phyloP scores from a whole-genome alignment of 225 moss, liverwort and hornwort species.

The Polytrichum commune region DNA sequence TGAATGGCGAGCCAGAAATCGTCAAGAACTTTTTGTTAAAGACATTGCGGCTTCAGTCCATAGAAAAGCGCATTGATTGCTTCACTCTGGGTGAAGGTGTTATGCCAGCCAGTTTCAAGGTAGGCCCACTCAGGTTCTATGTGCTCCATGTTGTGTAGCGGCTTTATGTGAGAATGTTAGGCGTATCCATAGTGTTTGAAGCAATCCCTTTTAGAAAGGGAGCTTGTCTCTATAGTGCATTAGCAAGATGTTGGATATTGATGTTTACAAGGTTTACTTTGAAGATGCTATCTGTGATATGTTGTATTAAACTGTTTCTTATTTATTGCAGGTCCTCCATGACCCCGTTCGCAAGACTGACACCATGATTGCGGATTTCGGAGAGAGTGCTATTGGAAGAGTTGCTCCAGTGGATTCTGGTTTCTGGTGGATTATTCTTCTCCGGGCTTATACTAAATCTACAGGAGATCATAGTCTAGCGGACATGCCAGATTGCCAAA shows the following conservation, averaged over 20 bases:
- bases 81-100: conserved; percentile 94
- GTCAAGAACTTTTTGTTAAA: conserved; percentile 85
- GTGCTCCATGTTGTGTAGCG: no score
- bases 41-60: conserved; percentile 80
- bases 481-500: conserved; percentile 79
- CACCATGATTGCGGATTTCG: conserved; percentile 97
- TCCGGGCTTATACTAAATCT: conserved; percentile 87
- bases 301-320: not conserved
- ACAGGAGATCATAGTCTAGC: conserved; percentile 91
- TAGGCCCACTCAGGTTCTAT: conserved; percentile 3
- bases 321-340: conserved; percentile 54
- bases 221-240: no score
- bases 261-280: no score
- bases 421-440: conserved; percentile 97
- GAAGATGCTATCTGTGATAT: no score
- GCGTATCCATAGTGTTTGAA: no score
- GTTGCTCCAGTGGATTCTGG: conserved; percentile 98
- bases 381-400: conserved; percentile 94
- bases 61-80: conserved; percentile 94
- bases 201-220: no score
- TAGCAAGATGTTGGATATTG: no score
- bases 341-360: conserved; percentile 82
- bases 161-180: no score
- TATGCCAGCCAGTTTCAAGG: conserved; percentile 98
- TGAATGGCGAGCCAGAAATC: conserved; percentile 92